phyloP scores from a whole-genome alignment of 2,329 filamentous ascomycete species.

The Phialemonium atrogriseum region DNA sequence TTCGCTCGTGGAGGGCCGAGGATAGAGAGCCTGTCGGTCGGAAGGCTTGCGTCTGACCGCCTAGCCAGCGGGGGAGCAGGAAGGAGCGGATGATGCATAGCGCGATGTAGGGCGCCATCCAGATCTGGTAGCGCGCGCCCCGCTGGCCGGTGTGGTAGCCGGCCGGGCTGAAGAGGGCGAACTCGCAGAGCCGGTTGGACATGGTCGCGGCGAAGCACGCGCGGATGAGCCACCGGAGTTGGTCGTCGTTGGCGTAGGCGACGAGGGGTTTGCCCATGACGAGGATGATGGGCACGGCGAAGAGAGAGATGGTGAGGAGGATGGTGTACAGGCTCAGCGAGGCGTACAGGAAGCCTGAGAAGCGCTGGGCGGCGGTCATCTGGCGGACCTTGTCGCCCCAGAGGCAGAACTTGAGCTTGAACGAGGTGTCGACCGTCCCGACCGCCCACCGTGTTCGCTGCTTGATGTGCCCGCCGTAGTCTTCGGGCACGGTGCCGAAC shows the following conservation, averaged over 20 bases:
- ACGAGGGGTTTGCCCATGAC: constrained; percentile 48
- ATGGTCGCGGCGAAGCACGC: constrained; percentile 43
- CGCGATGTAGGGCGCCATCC: constrained; percentile 56
- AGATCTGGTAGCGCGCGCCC: constrained; percentile 47
- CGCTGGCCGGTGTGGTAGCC: constrained; percentile 53
- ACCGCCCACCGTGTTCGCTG: constrained; percentile 50
- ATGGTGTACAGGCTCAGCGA: constrained; percentile 48
- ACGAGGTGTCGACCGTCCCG: constrained; percentile 48
- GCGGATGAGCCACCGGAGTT: constrained; percentile 52
- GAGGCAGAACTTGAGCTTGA: constrained; percentile 53
- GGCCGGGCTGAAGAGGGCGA: constrained; percentile 48
- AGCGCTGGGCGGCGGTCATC: constrained; percentile 49
- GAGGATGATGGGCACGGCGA: constrained; percentile 51
- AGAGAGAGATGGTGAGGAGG: constrained; percentile 34
- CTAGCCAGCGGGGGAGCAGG: constrained; percentile 49
- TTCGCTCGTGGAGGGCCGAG: constrained; percentile 49
- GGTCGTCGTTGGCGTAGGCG: constrained; percentile 40
- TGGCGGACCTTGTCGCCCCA: constrained; percentile 42
- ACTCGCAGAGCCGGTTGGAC: constrained; percentile 46
- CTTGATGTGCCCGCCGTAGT: constrained; percentile 45
- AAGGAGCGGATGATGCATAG: constrained; percentile 50
- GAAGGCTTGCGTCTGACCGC: constrained; percentile 50
- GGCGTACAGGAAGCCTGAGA: constrained; percentile 50
- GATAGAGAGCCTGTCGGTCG: constrained; percentile 51
- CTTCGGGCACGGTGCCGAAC: constrained; percentile 51